Percentiles rank a stretch among this genome's conserved stretches.
These are phyloP conservation scores for Trichoderma sp. DNA, from an alignment of 2,329 filamentous ascomycete genomes.

Conservation along the genomic window DNA sequence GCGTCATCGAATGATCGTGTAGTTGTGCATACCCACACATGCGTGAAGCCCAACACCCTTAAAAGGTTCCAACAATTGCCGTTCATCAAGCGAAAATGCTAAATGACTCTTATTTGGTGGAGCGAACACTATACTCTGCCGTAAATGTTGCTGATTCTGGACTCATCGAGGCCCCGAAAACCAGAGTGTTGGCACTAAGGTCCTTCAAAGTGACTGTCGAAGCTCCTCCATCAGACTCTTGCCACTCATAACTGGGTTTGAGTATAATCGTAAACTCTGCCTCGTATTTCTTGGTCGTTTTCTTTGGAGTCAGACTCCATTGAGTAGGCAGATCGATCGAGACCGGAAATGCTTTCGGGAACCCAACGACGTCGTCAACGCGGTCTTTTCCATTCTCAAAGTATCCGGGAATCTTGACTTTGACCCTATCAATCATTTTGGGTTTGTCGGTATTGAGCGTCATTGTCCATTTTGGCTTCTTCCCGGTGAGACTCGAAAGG, in stretches of 20 bases:
- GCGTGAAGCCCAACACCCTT: no score
- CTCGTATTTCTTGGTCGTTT: not conserved
- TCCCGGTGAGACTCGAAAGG: not conserved
- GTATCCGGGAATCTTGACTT: not conserved
- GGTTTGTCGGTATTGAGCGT: not conserved
- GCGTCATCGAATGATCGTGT: not conserved
- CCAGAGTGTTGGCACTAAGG: not conserved
- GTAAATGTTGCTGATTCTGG: not conserved
- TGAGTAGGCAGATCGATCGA: not conserved
- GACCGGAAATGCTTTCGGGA: not conserved
- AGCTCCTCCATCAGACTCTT: not conserved
- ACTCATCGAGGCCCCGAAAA: not conserved
- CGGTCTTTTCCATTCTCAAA: not conserved
- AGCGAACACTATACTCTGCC: not conserved
- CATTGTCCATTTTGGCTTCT: not conserved
- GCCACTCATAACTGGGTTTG: not conserved
- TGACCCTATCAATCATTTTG: not conserved
- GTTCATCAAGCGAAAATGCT: not conserved
- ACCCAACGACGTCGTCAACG: not conserved
- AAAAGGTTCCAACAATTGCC: not conserved
- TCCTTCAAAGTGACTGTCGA: not conserved
- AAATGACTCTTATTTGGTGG: not conserved
- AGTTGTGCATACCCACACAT: no score
- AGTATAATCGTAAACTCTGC: not conserved
- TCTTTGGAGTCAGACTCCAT: not conserved